Base-by-base conservation (phyloP, 2,329 filamentous ascomycete species). In the Rutstroemia sp. region DNA sequence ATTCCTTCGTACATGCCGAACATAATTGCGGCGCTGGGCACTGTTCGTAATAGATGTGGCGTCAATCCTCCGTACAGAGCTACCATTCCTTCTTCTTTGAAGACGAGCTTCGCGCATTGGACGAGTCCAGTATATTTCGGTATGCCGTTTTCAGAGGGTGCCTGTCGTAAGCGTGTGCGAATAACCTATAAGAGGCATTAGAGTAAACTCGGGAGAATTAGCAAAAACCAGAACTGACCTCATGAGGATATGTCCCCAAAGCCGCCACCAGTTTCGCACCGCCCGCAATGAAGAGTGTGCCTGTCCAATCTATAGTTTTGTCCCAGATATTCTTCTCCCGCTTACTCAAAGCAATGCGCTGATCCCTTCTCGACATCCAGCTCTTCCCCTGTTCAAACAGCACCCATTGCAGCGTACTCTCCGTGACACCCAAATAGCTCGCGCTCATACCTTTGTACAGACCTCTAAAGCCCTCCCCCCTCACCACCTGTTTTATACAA, bases 11-110 rank as follows among this genome's bases (percentile, higher is more conserved):
- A 96, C 77, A 94, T 94, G 72, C 90, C 91, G 71, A 96, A 96
- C 88, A 95, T 96, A 71, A 97, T 95, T 63, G 89, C 91, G 7
- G 92, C 91, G 64, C 88, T 94, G 1, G 92, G 92, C 5, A 96
- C 92, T 6, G 92, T 92, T 60, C 92, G 81, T 72, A 96, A 82
- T 66, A 97, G 82, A 70, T 97, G 92, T 48, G 92, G 91, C 14
- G 92, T 95, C 67, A 97, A 77, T 18, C 92, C 92, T 56, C 92
- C 92, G 69, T 96, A 97, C 60, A 97, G 77, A 34, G 87, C 88
- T 48, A 85, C 82, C 72, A 96, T 79, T 49, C 92, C 90, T 71
- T 96, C 92, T 67, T 96, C 90, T 67, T 86, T 87, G 80, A 85
- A 92, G 46, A 96, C 87, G 18, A 90, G 79, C 70, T 83, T 84